Evolutionary conservation across 805 yeast species (phyloP), one percentile per base, ranked within the genome.

Genomic region (Metschnikowia proteae): DNA sequence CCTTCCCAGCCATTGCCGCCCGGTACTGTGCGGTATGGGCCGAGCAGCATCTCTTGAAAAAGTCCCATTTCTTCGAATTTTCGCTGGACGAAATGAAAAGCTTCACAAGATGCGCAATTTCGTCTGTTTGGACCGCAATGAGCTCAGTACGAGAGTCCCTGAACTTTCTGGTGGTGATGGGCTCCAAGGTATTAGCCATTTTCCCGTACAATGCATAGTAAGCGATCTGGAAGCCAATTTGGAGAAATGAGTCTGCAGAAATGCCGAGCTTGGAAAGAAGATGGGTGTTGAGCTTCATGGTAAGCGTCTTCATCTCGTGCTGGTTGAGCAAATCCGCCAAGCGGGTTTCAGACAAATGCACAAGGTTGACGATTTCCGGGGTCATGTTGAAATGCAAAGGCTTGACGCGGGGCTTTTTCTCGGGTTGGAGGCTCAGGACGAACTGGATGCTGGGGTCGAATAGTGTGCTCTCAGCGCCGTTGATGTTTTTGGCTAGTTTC

Each of bases 141-240:
- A 85, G 74, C 52, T 85, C 88, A 0, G 90, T 83, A 56, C 95
- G 75, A 4, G 90, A 75, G 60, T 83, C 83, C 51, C 73, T 73
- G 64, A 84, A 86, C 50, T 74, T 74, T 51, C 95, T 71, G 1
- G 91, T 86, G 4, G 90, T 82, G 27, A 80, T 76, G 3, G 84
- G 84, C 47, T 81, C 82, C 43, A 83, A 73, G 3, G 75, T 70
- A 55, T 73, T 72, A 17, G 67, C 71, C 48, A 76, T 57, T 49
- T 70, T 73, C 2, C 84, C 84, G 53, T 80, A 80, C 38, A 80
- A 62, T 0, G 84, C 79, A 60, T 77, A 79, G 59, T 78, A 68
- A 3, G 83, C 71, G 22, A 80, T 71, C 57, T 80, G 84, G 51
- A 80, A 70, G 43, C 76, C 70, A 33, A 78, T 58, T 57, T 80